Conservation (phyloP, 139 green algal species). For the Chlamydomonas schloesseri region DNA sequence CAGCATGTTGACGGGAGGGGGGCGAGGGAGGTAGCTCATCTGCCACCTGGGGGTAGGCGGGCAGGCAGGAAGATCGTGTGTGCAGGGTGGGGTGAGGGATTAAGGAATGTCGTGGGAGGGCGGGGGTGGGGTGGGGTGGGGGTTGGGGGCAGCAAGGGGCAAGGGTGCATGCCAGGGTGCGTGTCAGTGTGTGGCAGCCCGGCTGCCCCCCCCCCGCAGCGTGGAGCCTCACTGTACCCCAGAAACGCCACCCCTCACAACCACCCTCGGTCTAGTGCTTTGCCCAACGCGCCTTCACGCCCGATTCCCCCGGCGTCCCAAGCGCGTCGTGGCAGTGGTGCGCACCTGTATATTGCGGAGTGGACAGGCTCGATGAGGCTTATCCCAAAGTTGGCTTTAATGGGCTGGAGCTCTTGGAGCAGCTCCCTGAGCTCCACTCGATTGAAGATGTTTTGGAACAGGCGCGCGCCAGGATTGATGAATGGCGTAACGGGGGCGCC, state of each 20-base stretch:
- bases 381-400: constrained; percentile 14
- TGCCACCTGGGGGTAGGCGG: constrained; percentile 44
- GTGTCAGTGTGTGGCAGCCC: no score
- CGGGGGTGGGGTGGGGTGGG: neutral
- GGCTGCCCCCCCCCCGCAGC: no score
- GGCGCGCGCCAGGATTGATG: constrained; percentile 8
- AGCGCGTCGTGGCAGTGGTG: no score
- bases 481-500: neutral
- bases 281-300: no score
- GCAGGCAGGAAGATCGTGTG: no score
- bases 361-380: constrained; percentile 21
- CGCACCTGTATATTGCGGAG: constrained; percentile 29
- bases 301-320: no score
- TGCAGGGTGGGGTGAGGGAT: no score
- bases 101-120: neutral
- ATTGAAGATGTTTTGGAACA: neutral
- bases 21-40: constrained; percentile 39
- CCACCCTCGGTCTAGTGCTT: no score
- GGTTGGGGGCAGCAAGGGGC: neutral
- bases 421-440: neutral
- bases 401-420: constrained; percentile 5
- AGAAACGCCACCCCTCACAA: no score
- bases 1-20: constrained; percentile 52
- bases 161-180: neutral
- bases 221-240: no score